Base-by-base conservation (phyloP, 2,329 filamentous ascomycete species). In the Arthroderma sp. region DNA sequence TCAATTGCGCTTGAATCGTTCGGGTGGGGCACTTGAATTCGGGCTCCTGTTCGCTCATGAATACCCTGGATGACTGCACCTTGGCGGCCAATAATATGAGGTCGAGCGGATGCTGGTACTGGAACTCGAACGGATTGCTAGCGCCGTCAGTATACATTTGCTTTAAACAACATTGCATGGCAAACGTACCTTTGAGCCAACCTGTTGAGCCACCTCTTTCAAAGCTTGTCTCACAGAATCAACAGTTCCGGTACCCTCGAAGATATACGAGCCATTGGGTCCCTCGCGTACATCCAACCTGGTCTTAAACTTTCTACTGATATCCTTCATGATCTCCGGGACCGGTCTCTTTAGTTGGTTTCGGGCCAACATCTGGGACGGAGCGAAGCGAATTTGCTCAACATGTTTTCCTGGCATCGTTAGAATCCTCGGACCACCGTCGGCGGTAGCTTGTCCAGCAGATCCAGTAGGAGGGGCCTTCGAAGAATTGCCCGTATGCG, bases 71-170 rank as follows among this genome's bases (percentile, higher is more conserved):
- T 93, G 49, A 83, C 89, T 28, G 85, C 77, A 47, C 93, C 93
- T 59, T 83, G 81, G 59, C 85, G 87, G 55, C 91, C 93, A 61
- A 98, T 96, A 64, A 98, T 88, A 64, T 89, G 83, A 43, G 88
- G 78, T 49, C 87, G 80, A 22, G 86, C 78, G 34, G 86, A 89
- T 40, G 81, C 76, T 43, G 89, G 91, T 52, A 98, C 82, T 2
- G 84, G 73, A 40, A 96, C 78, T 52, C 79, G 81, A 58, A 85
- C 73, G 43, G 74, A 73, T 71, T 80, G 75, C 75, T 81, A 51
- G 7, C 44, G 15, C 15, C 41, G 32, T 41, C 15, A 40, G 29
- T 38, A 44, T 38, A 29, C 9, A 8, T 1, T 10, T 6, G 9
- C n/a, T 40, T 11, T n/a, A 34, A 11, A 31, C n/a, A 11, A 45